These are phyloP conservation scores for Skeletonema grethae DNA, from an alignment of 108 stramenopile genomes.

Conservation along the genomic window DNA sequence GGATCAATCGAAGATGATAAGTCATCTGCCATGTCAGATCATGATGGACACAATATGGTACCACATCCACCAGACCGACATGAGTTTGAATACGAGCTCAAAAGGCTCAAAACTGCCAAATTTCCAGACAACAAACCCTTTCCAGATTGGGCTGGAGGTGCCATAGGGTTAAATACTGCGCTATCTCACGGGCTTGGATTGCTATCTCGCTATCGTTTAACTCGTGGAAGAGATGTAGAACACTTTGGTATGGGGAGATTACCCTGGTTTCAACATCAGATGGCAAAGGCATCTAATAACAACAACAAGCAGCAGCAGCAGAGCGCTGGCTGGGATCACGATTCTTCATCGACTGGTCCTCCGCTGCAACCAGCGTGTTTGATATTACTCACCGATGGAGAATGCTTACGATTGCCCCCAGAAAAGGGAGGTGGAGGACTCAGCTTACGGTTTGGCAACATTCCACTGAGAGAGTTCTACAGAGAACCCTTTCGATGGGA, in stretches of 20 bases:
- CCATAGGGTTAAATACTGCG: constrained; percentile 66
- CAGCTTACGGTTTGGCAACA: constrained; percentile 69
- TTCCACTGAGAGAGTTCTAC: constrained; percentile 78
- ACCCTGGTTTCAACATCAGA: constrained; percentile 61
- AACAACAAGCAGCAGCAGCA: constrained; percentile 13
- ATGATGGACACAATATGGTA: constrained; percentile 13
- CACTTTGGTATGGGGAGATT: constrained; percentile 82
- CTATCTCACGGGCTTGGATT: constrained; percentile 75
- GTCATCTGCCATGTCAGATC: background rate
- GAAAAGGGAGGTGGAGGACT: constrained; percentile 69
- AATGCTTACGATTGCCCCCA: constrained; percentile 62
- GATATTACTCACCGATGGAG: constrained; percentile 79
- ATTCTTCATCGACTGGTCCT: constrained; percentile 36
- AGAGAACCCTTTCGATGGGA: constrained; percentile 87
- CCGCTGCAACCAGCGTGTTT: constrained; percentile 81
- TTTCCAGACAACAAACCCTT: constrained; percentile 39
- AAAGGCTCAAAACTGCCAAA: constrained; percentile 57
- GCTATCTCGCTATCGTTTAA: constrained; percentile 73
- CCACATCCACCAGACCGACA: constrained; percentile 42
- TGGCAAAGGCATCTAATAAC: constrained; percentile 15
- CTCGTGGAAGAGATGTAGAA: constrained; percentile 61
- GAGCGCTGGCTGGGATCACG: constrained; percentile 23
- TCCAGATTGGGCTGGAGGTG: constrained; percentile 82
- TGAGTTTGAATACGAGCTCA: constrained; percentile 77
- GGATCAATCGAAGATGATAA: constrained; percentile 54